Evolutionary conservation across 2,329 filamentous ascomycete species (phyloP), one percentile per base, ranked within the genome.

Genomic region (Neopestalotiopsis sp.): DNA sequence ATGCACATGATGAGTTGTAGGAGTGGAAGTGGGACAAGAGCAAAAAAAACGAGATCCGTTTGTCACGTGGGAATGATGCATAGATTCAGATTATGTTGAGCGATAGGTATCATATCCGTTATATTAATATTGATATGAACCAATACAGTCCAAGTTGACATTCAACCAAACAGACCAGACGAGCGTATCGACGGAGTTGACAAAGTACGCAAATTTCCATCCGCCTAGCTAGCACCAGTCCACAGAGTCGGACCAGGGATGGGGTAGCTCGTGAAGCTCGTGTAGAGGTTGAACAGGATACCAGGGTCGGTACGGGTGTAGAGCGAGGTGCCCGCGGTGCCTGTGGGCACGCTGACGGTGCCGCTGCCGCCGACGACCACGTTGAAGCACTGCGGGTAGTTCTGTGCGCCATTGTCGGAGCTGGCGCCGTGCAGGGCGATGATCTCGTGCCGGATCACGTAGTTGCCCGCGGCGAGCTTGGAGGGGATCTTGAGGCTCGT

Each of bases 401-500:
- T 81, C 76, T 86, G 84, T 63, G 84, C 83, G 17, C 84, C 84
- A 72, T 83, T 75, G 58, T 71, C 69, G 63, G 78, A 78, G 4
- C 71, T 75, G 14, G 84, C 83, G 56, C 77, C 78, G 78, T 86
- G 84, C 32, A 86, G 80, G 40, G 80, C 84, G 68, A 86, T 85
- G 71, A 85, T 85, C 75, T 86, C 84, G 72, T 85, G 82, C 38
- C 84, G 82, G 49, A 86, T 77, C 60, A 86, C 83, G 71, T 86
- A 86, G 78, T 85, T 85, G 20, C 84, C 84, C 6, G 81, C 72
- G 3, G 77, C 79, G 45, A 86, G 79, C 67, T 70, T 72, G 62
- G 77, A 73, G 59, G 84, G 84, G 68, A 86, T 81, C 40, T 76
- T 81, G 28, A 84, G 77, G 61, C 79, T 80, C 74, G 81, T 82